Conservation (phyloP, 1,139 yeast species). For the Suhomyces panamericanus region DNA sequence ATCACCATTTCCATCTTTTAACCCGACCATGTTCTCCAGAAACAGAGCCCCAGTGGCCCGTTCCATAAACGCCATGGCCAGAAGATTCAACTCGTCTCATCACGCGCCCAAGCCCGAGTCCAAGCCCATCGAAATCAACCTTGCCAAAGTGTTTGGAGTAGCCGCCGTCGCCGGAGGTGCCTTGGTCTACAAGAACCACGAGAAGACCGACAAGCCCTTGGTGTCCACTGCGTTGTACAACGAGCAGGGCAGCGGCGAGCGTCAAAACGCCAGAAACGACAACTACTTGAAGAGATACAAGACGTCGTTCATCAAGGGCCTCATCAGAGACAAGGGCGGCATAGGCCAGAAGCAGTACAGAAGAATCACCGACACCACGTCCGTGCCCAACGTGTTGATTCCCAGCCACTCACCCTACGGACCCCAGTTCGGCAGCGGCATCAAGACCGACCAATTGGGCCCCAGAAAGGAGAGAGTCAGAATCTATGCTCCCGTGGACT, state of each 20-base stretch:
- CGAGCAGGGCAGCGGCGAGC: constrained; percentile 33
- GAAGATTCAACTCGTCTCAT: constrained; percentile 33
- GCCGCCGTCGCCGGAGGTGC: constrained; percentile 44
- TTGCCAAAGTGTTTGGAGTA: constrained; percentile 44
- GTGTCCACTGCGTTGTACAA: constrained; percentile 42
- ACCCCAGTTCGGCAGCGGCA: constrained; percentile 48
- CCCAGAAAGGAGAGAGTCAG: constrained; percentile 48
- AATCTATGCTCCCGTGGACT: constrained; percentile 40
- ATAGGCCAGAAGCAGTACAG: constrained; percentile 46
- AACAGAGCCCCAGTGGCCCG: constrained; percentile 17
- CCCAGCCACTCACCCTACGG: constrained; percentile 48
- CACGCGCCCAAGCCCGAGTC: constrained; percentile 12
- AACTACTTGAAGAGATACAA: constrained; percentile 42
- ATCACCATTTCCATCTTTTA: constrained; percentile 1
- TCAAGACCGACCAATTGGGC: constrained; percentile 45
- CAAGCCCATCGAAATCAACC: constrained; percentile 40
- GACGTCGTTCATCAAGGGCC: constrained; percentile 43
- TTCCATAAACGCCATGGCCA: constrained; percentile 21
- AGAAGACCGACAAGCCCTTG: constrained; percentile 39
- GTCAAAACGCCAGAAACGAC: constrained; percentile 40
- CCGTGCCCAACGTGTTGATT: constrained; percentile 37
- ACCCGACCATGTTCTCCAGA: constrained; percentile 26
- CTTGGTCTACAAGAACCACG: constrained; percentile 41
- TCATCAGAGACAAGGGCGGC: constrained; percentile 50
- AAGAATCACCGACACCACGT: constrained; percentile 31